phyloP scores from a whole-genome alignment of 2,329 filamentous ascomycete species.

The Bipolaris sorokiniana region DNA sequence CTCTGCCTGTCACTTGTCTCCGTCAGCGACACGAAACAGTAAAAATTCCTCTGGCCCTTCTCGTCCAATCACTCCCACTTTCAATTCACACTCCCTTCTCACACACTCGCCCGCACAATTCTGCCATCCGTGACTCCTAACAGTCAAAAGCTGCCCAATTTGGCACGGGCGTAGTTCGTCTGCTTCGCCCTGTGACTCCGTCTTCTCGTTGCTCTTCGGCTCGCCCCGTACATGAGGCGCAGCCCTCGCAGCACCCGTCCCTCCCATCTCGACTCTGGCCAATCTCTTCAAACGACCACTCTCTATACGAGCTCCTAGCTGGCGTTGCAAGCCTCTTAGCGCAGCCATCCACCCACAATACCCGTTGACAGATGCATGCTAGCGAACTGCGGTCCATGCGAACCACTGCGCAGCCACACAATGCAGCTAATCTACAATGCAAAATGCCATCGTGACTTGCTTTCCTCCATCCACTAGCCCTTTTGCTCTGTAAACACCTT shows the following conservation, averaged over 20 bases:
- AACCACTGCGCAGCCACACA: conserved; percentile 15
- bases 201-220: conserved; percentile 20
- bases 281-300: conserved; percentile 13
- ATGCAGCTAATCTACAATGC: conserved; percentile 20
- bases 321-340: conserved; percentile 20
- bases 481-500: background rate
- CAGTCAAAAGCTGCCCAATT: conserved; percentile 4
- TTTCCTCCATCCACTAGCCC: background rate
- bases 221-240: conserved; percentile 27
- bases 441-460: background rate
- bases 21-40: conserved; percentile 2
- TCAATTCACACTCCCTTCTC: background rate
- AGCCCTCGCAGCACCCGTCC: conserved; percentile 8
- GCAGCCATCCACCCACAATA: conserved; percentile 40
- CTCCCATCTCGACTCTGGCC: conserved; percentile 18
- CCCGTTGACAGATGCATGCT: conserved; percentile 25
- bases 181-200: conserved; percentile 29
- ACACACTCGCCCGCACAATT: conserved; percentile 6
- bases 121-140: conserved; percentile 24
- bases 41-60: background rate
- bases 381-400: conserved; percentile 17
- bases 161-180: conserved; percentile 9
- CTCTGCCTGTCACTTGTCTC: conserved; percentile 2
- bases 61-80: background rate
- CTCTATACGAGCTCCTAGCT: background rate